Percentiles rank a stretch among this genome's conserved stretches.
Evolutionary conservation across 305 asterid species (phyloP).

Genomic region (Nicotiana rustica): DNA sequence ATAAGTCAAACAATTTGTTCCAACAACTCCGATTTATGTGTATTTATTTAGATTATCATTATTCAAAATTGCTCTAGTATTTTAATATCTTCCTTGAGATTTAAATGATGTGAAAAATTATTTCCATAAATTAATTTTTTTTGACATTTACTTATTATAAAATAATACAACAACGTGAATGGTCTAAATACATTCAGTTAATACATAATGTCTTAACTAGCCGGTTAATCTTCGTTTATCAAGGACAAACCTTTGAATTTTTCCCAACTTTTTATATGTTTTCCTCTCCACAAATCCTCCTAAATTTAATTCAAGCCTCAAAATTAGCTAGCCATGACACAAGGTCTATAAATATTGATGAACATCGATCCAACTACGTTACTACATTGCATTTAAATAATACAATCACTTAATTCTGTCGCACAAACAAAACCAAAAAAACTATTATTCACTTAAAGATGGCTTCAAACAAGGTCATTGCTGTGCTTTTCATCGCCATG

Average conservation of each 20-base stretch:
- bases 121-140: not conserved
- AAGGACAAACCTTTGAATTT: not conserved
- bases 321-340: not conserved
- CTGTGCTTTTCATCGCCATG: constrained; percentile 8
- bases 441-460: not conserved
- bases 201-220: not conserved
- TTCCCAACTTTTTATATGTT: not conserved
- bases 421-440: not conserved
- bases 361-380: not conserved
- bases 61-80: not conserved
- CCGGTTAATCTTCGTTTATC: not conserved
- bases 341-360: not conserved
- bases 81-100: not conserved
- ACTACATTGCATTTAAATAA: not conserved
- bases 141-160: not conserved
- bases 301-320: constrained; percentile 12
- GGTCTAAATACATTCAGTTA: not conserved
- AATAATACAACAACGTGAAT: not conserved
- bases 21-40: not conserved
- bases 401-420: not conserved
- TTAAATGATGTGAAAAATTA: not conserved
- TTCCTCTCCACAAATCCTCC: not conserved
- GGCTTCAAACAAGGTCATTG: constrained; percentile 7
- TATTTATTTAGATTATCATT: not conserved
- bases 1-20: too few relatives aligned